Evolutionary conservation across 2,329 filamentous ascomycete species (phyloP).

Genomic region (Cladophialophora bantiana): DNA sequence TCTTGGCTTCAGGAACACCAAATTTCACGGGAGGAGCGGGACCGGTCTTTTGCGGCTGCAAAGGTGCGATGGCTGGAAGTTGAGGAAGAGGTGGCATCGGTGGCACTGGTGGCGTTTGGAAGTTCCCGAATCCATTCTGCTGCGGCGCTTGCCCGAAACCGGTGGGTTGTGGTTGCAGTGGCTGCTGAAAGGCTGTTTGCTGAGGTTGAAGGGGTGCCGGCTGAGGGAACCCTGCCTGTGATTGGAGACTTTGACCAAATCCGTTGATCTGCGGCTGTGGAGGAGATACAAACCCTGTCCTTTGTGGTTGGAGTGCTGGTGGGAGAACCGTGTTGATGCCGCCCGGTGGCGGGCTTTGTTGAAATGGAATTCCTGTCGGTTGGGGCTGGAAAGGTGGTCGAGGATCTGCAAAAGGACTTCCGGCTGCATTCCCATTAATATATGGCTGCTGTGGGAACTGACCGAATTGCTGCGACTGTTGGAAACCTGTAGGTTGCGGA

Average conservation of each 20-base stretch:
- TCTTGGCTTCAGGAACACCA: constrained; percentile 77
- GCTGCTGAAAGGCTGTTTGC: constrained; percentile 64
- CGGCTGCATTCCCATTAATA: constrained; percentile 54
- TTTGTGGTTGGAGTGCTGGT: constrained; percentile 56
- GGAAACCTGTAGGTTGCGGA: constrained; percentile 57
- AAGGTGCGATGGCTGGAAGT: constrained; percentile 65
- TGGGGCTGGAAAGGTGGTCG: constrained; percentile 58
- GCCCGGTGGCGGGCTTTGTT: constrained; percentile 57
- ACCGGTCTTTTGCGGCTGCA: constrained; percentile 80
- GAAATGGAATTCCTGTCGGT: constrained; percentile 60
- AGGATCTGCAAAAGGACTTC: constrained; percentile 63
- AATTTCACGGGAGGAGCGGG: constrained; percentile 89
- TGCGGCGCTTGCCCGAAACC: constrained; percentile 49
- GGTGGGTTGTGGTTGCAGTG: constrained; percentile 36
- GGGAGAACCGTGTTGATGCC: constrained; percentile 62
- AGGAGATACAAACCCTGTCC: constrained; percentile 53
- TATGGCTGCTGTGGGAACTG: constrained; percentile 59
- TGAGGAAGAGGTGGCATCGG: constrained; percentile 62
- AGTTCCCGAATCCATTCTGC: constrained; percentile 59
- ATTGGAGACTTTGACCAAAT: constrained; percentile 55
- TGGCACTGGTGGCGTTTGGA: constrained; percentile 60
- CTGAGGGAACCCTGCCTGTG: constrained; percentile 67
- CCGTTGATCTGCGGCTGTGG: constrained; percentile 56
- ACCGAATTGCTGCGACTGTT: constrained; percentile 60
- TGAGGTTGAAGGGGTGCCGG: constrained; percentile 35